Base-by-base conservation (phyloP, 2,329 filamentous ascomycete species). In the Xylariaceae sp. region DNA sequence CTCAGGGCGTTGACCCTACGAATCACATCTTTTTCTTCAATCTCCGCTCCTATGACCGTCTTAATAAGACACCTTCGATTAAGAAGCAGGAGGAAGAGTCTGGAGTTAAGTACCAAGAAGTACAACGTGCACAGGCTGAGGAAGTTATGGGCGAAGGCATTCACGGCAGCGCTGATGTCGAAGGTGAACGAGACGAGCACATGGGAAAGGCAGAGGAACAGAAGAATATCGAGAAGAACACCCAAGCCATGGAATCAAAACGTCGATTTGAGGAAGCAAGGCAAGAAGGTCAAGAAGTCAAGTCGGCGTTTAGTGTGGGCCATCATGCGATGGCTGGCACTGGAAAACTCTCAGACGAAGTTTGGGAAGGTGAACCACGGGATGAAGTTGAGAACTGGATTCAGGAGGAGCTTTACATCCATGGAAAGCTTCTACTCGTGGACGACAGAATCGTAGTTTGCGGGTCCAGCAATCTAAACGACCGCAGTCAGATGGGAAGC, bases 321-420 rank as follows among this genome's bases (percentile, higher is more conserved):
- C 83, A 93, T 50, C 82, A 88, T 52, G 89, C 89, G 28, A 93
- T 97, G 88, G 75, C 85, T 17, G 78, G 56, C 6, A 77, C 50
- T 68, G 81, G 61, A 62, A 78, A 61, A 69, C 74, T 73, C 65
- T 79, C 55, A 3, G 81, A 87, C 9, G 87, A 94, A 62, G 56
- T 68, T 1, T 96, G 89, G 87, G 84, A 90, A 13, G 85, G 87
- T 13, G 71, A 85, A 3, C 68, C 80, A 0, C 78, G 91, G 52
- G 78, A 79, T 1, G 93, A 97, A 63, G 85, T 89, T 43, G 77
- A 85, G 40, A 88, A 94, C 60, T 94, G 93, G 72, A 84, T 97
- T 44, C 91, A 95, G 60, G 93, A 98, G 62, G 91, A 98, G 64
- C 77, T 97, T 2, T 98, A 98, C 62, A 84, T 97, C 36, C 93